Evolutionary conservation across 805 yeast species (phyloP).

Genomic region (Yarrowia deformans): DNA sequence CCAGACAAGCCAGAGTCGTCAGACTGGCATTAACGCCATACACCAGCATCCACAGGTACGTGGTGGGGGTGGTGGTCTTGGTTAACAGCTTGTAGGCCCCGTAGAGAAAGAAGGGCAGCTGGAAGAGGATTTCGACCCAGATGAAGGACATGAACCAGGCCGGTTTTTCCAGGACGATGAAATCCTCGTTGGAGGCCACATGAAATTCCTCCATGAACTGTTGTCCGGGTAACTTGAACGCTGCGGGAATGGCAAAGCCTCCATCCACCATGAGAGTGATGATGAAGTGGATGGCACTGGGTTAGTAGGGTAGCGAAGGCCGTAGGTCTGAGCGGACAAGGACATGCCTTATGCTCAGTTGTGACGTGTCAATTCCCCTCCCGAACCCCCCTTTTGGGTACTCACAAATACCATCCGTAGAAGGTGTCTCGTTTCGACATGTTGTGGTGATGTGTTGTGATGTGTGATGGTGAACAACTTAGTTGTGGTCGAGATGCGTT

Average conservation of each 20-base stretch:
- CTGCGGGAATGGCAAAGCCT: conserved; percentile 67
- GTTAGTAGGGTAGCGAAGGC: neutral
- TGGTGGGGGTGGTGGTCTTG: conserved; percentile 36
- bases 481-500: neutral
- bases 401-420: conserved; percentile 35
- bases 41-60: conserved; percentile 57
- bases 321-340: too few species aligned
- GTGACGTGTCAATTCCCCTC: neutral
- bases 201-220: conserved; percentile 63
- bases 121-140: conserved; percentile 72
- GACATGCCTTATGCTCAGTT: neutral
- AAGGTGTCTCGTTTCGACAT: conserved; percentile 35
- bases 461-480: neutral
- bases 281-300: conserved; percentile 67
- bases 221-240: conserved; percentile 59
- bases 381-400: too few species aligned
- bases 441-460: neutral
- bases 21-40: conserved; percentile 86
- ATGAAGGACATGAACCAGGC: conserved; percentile 79
- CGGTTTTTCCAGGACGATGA: conserved; percentile 65
- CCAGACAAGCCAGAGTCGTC: conserved; percentile 75
- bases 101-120: conserved; percentile 81
- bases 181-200: conserved; percentile 70
- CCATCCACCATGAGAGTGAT: conserved; percentile 80
- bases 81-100: conserved; percentile 52